These are phyloP conservation scores for Phytopythium chamaehyphon DNA, from an alignment of 352 stramenopile genomes.

Conservation along the genomic window DNA sequence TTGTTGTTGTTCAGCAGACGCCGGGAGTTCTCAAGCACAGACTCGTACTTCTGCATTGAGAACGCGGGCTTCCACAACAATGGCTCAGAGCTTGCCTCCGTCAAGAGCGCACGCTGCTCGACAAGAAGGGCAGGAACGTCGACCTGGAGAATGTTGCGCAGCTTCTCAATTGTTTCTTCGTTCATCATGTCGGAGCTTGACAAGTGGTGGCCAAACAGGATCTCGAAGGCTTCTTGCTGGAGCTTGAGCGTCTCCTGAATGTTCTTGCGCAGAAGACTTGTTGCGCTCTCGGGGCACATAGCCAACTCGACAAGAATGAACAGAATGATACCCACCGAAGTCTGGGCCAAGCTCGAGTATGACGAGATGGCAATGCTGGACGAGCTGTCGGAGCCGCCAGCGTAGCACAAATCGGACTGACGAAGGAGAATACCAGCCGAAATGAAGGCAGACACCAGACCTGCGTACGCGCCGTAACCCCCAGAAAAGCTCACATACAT, in stretches of 20 bases:
- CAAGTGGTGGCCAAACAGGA: slow-evolving; percentile 70
- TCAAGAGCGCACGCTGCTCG: slow-evolving; percentile 55
- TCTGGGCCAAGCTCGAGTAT: slow-evolving; percentile 77
- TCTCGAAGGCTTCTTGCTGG: slow-evolving; percentile 58
- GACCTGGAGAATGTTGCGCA: slow-evolving; percentile 57
- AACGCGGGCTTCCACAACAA: slow-evolving; percentile 67
- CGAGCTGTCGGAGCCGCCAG: slow-evolving; percentile 30
- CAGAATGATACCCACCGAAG: slow-evolving; percentile 69
- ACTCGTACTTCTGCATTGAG: slow-evolving; percentile 72
- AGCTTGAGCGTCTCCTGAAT: slow-evolving; percentile 69
- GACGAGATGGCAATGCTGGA: slow-evolving; percentile 58
- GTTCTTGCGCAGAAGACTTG: slow-evolving; percentile 58
- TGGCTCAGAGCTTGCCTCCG: slow-evolving; percentile 60
- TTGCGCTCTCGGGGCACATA: slow-evolving; percentile 67
- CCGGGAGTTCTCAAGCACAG: slow-evolving; percentile 51
- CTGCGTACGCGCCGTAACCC: slow-evolving; percentile 67
- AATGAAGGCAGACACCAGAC: slow-evolving; percentile 72
- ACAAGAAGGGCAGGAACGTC: slow-evolving; percentile 51
- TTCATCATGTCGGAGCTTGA: slow-evolving; percentile 44
- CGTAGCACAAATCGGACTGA: slow-evolving; percentile 54
- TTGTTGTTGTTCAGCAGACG: slow-evolving; percentile 83
- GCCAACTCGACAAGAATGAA: slow-evolving; percentile 72
- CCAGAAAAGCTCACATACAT: slow-evolving; percentile 74
- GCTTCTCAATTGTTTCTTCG: slow-evolving; percentile 43
- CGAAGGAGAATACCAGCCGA: slow-evolving; percentile 54